These are phyloP conservation scores for Lodderomyces pseudojiufengensis DNA, from an alignment of 1,139 yeast species.

Conservation along the genomic window DNA sequence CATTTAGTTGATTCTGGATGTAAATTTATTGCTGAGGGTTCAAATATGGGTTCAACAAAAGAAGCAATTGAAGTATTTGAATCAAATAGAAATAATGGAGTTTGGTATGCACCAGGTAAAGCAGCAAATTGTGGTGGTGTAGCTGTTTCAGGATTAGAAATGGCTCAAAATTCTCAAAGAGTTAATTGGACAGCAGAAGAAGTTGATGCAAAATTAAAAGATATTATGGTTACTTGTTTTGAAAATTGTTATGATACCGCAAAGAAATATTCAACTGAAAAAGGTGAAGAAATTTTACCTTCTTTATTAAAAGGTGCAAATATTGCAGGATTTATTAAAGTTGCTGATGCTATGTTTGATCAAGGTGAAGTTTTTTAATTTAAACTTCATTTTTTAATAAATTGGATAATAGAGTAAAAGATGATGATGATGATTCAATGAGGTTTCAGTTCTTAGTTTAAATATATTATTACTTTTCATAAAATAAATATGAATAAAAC, in stretches of 20 bases:
- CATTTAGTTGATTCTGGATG: constrained; percentile 89
- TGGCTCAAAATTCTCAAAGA: constrained; percentile 99
- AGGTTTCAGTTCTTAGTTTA: too few relatives aligned
- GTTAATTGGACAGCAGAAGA: constrained; percentile 82
- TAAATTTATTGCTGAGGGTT: constrained; percentile 96
- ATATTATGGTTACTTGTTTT: constrained; percentile 91
- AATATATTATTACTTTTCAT: too few relatives aligned
- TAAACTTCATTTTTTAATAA: too few relatives aligned
- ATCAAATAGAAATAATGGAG: constrained; percentile 69
- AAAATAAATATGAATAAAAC: too few relatives aligned
- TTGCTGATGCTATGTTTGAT: constrained; percentile 96
- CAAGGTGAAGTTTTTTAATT: constrained; percentile 80
- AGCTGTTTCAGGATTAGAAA: constrained; percentile 96
- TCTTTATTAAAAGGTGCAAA: constrained; percentile 98
- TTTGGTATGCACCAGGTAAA: constrained; percentile 99
- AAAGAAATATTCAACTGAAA: constrained; percentile 69
- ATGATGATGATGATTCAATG: too few relatives aligned
- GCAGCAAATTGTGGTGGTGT: constrained; percentile 99
- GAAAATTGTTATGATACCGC: constrained; percentile 90
- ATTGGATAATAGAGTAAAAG: too few relatives aligned
- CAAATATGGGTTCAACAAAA: constrained; percentile 98
- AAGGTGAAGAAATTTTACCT: constrained; percentile 60
- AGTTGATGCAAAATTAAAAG: constrained; percentile 83
- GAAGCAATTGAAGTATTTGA: constrained; percentile 96
- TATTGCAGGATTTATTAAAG: constrained; percentile 98